Base-by-base conservation (phyloP, 352 stramenopile species). In the Globisporangium camurandrum region DNA sequence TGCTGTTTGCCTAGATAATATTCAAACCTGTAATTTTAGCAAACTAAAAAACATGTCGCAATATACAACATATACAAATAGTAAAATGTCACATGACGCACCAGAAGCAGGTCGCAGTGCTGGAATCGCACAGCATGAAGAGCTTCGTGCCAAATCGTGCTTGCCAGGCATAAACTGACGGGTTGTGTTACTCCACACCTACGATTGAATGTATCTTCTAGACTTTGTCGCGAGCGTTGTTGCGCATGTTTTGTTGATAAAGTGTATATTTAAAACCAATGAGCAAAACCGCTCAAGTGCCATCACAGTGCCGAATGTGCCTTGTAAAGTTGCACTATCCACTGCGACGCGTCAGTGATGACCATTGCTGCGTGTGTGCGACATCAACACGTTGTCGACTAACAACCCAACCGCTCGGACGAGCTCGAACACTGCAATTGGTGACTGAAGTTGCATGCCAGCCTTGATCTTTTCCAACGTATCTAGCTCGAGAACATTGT, bases 111-210 rank as follows among this genome's bases (percentile, higher is more conserved):
- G 34, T 37, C n/a, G 9, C 37, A 3, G 42, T 24, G 23, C 23
- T 26, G 4, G 23, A 23, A 20, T 48, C 42, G 5, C 42, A 48
- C 7, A 34, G 9, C 42, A 48, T 38, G 12, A 48, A 48, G 7
- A n/a, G n/a, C 11, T 48, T 48, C 23, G 40, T 46, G 4, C 40
- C 40, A 23, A 11, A 46, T 9, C 12, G 40, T n/a, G 19, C 19
- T 46, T 46, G 40, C 28, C 40, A 5, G 40, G 19, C 40, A 49
- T 49, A n/a, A 39, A 49, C 6, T 39, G 28, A 2, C 43, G 23
- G 4, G 42, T 48, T 4, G 42, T 48, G 24, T 48, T 48, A 16
- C 17, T 16, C 5, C 1, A 22, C 7, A n/a, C 7, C 1, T 2
- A 48, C 5, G 1, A 34, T 38, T 23, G 42, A 26, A 12, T 26